Evolutionary conservation across 164 flowering plant genomes (phyloP).

Genomic region (Pachysandra terminalis): DNA sequence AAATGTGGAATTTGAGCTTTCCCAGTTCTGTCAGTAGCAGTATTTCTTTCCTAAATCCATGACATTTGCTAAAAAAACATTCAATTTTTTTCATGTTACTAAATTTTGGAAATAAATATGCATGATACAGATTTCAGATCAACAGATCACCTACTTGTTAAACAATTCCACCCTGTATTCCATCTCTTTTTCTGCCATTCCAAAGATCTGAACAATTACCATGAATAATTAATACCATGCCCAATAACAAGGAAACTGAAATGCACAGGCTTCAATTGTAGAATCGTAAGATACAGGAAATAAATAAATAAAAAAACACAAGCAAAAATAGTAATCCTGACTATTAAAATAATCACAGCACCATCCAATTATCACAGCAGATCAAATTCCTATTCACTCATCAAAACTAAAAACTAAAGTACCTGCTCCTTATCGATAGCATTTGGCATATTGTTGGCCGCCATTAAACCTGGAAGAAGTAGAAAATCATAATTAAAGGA

Average conservation of each 20-base stretch:
- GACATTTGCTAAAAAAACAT: not conserved
- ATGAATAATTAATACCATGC: not conserved
- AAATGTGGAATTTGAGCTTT: too few relatives aligned
- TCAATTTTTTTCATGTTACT: not conserved
- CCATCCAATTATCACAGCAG: not conserved
- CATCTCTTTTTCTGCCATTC: slow-evolving; percentile 88
- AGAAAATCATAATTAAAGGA: not conserved
- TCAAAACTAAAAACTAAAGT: not conserved
- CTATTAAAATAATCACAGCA: not conserved
- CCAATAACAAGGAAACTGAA: not conserved
- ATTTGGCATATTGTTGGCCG: slow-evolving; percentile 28
- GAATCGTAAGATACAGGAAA: not conserved
- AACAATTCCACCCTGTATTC: slow-evolving; percentile 84
- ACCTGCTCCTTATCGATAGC: slow-evolving; percentile 51
- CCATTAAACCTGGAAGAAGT: slow-evolving; percentile 31
- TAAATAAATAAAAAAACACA: not conserved
- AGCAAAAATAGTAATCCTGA: not conserved
- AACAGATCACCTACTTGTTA: slow-evolving; percentile 53
- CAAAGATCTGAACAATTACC: slow-evolving; percentile 50
- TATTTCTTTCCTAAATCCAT: not conserved
- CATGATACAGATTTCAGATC: not conserved
- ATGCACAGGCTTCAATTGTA: not conserved
- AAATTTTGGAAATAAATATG: not conserved
- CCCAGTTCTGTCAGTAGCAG: too few relatives aligned
- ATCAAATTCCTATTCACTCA: too few relatives aligned